These are phyloP conservation scores for Hyaloperonospora arabidopsidis DNA, from an alignment of 352 stramenopile species.

Conservation along the genomic window DNA sequence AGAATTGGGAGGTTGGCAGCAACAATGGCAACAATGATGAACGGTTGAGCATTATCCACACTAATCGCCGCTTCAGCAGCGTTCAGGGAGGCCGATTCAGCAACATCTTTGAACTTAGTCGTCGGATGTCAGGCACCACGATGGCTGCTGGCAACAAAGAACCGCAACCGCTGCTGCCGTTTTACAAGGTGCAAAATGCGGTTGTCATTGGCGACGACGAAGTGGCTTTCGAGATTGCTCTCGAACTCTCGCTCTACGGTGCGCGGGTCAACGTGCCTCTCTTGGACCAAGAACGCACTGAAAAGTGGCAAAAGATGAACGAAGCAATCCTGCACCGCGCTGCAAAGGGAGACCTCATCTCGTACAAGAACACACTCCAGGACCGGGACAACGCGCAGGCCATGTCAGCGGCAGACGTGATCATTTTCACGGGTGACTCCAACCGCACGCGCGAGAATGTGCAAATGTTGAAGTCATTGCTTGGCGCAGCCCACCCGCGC, in stretches of 20 bases:
- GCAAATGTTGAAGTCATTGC: slow-evolving; percentile 34
- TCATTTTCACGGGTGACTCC: slow-evolving; percentile 57
- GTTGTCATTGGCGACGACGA: slow-evolving; percentile 61
- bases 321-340: slow-evolving; percentile 41
- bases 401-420: slow-evolving; percentile 41
- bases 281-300: slow-evolving; percentile 49
- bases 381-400: slow-evolving; percentile 29
- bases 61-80: no score
- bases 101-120: no score
- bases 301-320: slow-evolving; percentile 59
- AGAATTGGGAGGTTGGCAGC: slow-evolving; percentile 5
- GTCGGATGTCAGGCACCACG: no score
- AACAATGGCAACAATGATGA: slow-evolving; percentile 9
- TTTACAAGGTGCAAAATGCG: slow-evolving; percentile 41
- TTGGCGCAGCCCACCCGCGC: slow-evolving; percentile 36
- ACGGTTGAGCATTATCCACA: background rate
- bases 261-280: slow-evolving; percentile 55
- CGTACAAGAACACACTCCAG: slow-evolving; percentile 58
- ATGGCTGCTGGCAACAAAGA: slow-evolving; percentile 27
- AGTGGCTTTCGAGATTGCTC: slow-evolving; percentile 50
- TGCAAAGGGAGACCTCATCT: slow-evolving; percentile 53
- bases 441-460: slow-evolving; percentile 45
- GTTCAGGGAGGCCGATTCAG: no score
- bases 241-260: slow-evolving; percentile 57
- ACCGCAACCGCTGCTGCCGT: slow-evolving; percentile 35